Evolutionary conservation across 345 rosid species (phyloP), one percentile per base, ranked within the genome.

Genomic region (Syzygium jambos): DNA sequence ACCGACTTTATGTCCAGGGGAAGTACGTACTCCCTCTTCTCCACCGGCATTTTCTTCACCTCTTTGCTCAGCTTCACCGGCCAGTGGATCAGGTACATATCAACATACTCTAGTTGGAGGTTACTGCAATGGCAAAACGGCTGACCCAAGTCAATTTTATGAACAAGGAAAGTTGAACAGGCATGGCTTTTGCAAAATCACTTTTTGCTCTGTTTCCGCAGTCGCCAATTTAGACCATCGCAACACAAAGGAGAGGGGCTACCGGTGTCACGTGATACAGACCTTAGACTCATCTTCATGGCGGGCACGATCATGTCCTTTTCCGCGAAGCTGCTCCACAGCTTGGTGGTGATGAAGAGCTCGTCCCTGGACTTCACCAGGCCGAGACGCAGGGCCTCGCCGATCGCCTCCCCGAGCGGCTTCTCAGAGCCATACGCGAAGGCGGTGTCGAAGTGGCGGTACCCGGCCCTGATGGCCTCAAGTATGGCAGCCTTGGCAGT

Each of bases 31-130:
- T 90, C 89, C 56, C 55, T 83, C 5, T 73, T 84, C 22, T 29
- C 25, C 4, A 59, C 68, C 5, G 91, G 93, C 80, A 78, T 2
- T 13, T 65, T 25, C 16, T 59, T 43, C 9, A 34, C 88, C 43
- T 84, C 90, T 52, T 84, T 78, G 85, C 89, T 90, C 86, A 90
- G 22, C 25, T 84, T 87, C 84, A 88, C 21, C 73, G 91, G 93
- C 88, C 85, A 87, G 65, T 92, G 93, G 83, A 92, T 88, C 25
- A 92, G 84, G 84, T 63, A 92, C 89, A 92, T 7, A 55, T 92
- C 93, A 16, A 90, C 86, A 10, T 92, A 92, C 4, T 90, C 91
- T 85, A 92, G 61, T 23, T 86, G 85, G 17, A 92, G 89, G 53
- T 90, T 90, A 83, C 93, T 90, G 65, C 14, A 80, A 9, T 15